These are phyloP conservation scores for Phytomonas francai DNA, from an alignment of 208 protist genomes.

Conservation along the genomic window DNA sequence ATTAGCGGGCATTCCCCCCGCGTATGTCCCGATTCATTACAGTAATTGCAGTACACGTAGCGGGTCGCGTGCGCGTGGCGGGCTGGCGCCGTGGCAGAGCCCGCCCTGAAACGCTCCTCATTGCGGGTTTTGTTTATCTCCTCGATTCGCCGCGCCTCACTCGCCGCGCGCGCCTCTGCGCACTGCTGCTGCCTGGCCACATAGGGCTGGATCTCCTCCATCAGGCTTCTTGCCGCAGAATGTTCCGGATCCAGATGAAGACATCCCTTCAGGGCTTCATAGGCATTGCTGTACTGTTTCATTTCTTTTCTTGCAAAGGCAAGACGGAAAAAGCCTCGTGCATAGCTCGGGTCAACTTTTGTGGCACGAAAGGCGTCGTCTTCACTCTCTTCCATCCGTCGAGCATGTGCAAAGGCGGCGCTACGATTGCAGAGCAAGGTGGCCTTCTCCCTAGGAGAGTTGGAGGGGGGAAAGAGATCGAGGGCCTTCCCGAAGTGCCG, in stretches of 20 bases:
- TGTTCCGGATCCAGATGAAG: conserved; percentile 46
- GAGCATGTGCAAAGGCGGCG: conserved; percentile 46
- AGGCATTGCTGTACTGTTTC: conserved; percentile 31
- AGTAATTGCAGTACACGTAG: conserved; percentile 77
- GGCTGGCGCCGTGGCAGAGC: conserved; percentile 7
- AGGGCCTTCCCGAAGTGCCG: conserved; percentile 76
- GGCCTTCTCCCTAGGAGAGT: conserved; percentile 28
- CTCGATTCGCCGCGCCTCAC: conserved; percentile 22
- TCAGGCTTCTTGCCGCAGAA: conserved; percentile 32
- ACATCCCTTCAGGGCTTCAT: conserved; percentile 42
- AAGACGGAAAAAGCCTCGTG: conserved; percentile 65
- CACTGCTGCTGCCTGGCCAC: conserved; percentile 36
- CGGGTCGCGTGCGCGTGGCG: conserved; percentile 37
- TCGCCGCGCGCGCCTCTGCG: conserved; percentile 33
- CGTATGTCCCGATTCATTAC: conserved; percentile 70
- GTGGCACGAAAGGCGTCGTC: conserved; percentile 43
- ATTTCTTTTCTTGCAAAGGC: conserved; percentile 46
- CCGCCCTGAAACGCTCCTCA: conserved; percentile 18
- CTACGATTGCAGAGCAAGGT: conserved; percentile 68
- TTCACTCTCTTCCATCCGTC: conserved; percentile 37
- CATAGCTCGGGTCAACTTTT: conserved; percentile 50
- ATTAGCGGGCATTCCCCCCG: conserved; percentile 62
- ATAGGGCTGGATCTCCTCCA: conserved; percentile 28
- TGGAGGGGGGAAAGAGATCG: conserved; percentile 29
- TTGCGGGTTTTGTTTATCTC: conserved; percentile 34